phyloP scores from a whole-genome alignment of 1,139 yeast genomes.

The Protomyces arabidopsidicola region DNA sequence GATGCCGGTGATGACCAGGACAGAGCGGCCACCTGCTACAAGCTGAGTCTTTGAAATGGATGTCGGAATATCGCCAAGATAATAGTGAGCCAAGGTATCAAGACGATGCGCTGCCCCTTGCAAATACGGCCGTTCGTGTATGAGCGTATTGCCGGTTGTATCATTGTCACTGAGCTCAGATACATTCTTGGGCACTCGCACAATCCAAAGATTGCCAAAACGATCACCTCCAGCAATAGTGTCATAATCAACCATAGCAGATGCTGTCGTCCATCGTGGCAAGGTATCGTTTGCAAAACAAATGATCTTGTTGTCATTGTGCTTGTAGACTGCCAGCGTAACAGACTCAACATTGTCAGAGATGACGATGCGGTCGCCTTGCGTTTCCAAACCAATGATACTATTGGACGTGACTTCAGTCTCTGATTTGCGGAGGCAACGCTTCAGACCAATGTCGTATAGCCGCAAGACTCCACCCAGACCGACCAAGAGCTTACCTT shows the following conservation, averaged over 20 bases:
- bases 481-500: constrained; percentile 61
- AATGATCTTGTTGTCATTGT: constrained; percentile 50
- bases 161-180: constrained; percentile 52
- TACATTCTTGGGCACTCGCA: constrained; percentile 52
- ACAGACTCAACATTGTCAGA: constrained; percentile 69
- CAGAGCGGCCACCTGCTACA: constrained; percentile 59
- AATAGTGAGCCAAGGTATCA: constrained; percentile 55
- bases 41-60: constrained; percentile 54
- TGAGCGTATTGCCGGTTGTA: constrained; percentile 43
- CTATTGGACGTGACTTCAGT: constrained; percentile 40
- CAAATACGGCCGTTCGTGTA: constrained; percentile 41
- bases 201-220: constrained; percentile 71
- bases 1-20: constrained; percentile 65
- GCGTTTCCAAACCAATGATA: constrained; percentile 52
- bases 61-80: constrained; percentile 66
- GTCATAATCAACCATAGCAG: constrained; percentile 61
- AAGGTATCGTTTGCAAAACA: constrained; percentile 67
- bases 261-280: constrained; percentile 60
- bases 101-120: constrained; percentile 57
- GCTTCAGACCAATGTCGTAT: constrained; percentile 74
- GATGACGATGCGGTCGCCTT: constrained; percentile 58
- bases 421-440: constrained; percentile 61
- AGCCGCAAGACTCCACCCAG: constrained; percentile 52
- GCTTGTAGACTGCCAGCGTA: constrained; percentile 53
- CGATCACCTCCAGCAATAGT: constrained; percentile 85